These are phyloP conservation scores for Trichopus zeylanicus DNA, from an alignment of 116 monocot genomes.

Conservation along the genomic window DNA sequence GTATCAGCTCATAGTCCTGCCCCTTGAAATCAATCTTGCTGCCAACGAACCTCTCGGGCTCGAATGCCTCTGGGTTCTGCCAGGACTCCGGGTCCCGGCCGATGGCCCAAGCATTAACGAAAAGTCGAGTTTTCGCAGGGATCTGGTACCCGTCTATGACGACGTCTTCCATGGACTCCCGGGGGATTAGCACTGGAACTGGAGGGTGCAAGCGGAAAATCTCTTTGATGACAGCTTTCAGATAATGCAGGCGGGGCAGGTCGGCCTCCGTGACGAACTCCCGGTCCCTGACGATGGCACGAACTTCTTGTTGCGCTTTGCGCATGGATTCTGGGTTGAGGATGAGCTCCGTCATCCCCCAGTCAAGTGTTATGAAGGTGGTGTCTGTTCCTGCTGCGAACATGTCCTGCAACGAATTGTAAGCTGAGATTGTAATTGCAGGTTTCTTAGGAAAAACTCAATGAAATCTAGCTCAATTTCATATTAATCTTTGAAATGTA, in stretches of 20 bases:
- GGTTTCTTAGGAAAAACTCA: too few relatives aligned
- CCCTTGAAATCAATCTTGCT: background rate
- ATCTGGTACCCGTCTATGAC: background rate
- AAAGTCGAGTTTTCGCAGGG: background rate
- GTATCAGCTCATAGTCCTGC: slow-evolving; percentile 3
- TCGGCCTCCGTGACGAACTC: slow-evolving; percentile 1
- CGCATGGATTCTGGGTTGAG: slow-evolving; percentile 1
- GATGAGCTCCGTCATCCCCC: slow-evolving; percentile 15
- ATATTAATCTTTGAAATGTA: too few relatives aligned
- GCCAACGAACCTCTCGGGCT: slow-evolving; percentile 3
- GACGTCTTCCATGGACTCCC: slow-evolving; percentile 5
- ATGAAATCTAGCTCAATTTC: too few relatives aligned
- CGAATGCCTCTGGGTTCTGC: background rate
- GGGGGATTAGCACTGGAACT: background rate
- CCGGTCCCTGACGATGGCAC: background rate
- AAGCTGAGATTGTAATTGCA: too few relatives aligned
- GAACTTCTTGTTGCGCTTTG: slow-evolving; percentile 7
- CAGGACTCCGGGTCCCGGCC: background rate
- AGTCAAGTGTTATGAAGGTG: slow-evolving; percentile 1
- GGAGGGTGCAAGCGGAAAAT: slow-evolving; percentile 4
- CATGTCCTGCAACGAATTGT: slow-evolving; percentile 2
- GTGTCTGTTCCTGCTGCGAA: slow-evolving; percentile 10
- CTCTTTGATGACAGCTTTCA: slow-evolving; percentile 2
- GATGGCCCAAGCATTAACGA: slow-evolving; percentile 3
- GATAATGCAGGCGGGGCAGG: slow-evolving; percentile 4